Evolutionary conservation across 257 asterid species (phyloP).

Genomic region (Leonotis leonurus): DNA sequence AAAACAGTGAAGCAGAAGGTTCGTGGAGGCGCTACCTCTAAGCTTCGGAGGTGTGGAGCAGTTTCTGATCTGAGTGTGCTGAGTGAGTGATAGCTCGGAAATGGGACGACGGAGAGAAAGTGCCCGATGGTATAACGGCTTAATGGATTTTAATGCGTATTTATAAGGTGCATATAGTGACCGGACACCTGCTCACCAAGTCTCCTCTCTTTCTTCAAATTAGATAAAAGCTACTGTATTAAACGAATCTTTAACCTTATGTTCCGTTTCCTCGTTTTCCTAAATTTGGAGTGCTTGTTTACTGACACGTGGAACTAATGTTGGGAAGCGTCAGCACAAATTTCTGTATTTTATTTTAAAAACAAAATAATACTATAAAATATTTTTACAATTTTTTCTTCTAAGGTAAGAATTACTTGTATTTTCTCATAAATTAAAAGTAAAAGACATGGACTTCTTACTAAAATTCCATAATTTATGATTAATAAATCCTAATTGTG

Average conservation of each 20-base stretch:
- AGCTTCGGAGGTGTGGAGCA: background rate
- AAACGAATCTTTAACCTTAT: background rate
- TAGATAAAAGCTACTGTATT: too few relatives aligned
- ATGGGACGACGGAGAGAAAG: background rate
- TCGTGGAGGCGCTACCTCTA: background rate
- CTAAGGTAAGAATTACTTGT: too few relatives aligned
- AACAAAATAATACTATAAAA: too few relatives aligned
- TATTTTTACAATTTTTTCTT: too few relatives aligned
- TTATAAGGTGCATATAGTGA: background rate
- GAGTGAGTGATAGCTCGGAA: background rate
- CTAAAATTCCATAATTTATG: too few relatives aligned
- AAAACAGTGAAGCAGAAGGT: background rate
- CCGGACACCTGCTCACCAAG: slow-evolving; percentile 15
- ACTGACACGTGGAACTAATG: too few relatives aligned
- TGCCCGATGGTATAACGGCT: background rate
- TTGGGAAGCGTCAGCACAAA: too few relatives aligned
- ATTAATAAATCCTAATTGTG: too few relatives aligned
- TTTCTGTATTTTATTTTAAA: too few relatives aligned
- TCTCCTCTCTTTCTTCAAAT: background rate
- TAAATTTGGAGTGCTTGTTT: background rate
- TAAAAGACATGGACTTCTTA: too few relatives aligned
- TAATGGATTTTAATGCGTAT: background rate
- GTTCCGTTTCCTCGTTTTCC: background rate
- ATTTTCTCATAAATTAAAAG: too few relatives aligned
- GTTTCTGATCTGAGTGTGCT: slow-evolving; percentile 17